Conservation (phyloP, 257 asterid species). For the Solanum rostratum region DNA sequence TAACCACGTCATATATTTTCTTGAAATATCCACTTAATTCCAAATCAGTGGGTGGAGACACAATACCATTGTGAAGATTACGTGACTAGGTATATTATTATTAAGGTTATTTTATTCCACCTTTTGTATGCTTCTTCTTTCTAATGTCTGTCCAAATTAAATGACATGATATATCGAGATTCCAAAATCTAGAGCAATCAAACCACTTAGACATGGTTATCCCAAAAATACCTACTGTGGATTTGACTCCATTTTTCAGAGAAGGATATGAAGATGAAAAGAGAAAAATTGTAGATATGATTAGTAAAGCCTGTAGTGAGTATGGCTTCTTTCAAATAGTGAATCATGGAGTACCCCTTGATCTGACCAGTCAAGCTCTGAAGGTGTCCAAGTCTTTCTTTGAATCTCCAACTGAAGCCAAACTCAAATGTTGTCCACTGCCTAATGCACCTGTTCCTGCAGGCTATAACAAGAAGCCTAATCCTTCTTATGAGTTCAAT, state of each 20-base stretch:
- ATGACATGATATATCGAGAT: background rate
- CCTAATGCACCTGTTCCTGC: slow-evolving; percentile 32
- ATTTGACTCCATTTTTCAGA: slow-evolving; percentile 28
- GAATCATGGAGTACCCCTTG: slow-evolving; percentile 40
- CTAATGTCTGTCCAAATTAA: background rate
- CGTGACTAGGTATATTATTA: too few relatives aligned
- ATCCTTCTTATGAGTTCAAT: slow-evolving; percentile 24
- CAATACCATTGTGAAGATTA: background rate
- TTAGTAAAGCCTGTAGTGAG: slow-evolving; percentile 29
- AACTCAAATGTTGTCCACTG: slow-evolving; percentile 16
- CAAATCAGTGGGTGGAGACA: background rate
- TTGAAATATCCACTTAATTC: background rate
- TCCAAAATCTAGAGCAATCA: background rate
- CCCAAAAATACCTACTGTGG: slow-evolving; percentile 30
- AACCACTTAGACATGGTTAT: background rate
- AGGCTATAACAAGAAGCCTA: slow-evolving; percentile 42
- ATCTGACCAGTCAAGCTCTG: slow-evolving; percentile 24
- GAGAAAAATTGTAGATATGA: slow-evolving; percentile 11
- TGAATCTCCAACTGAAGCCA: slow-evolving; percentile 22
- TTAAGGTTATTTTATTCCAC: too few relatives aligned
- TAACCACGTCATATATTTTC: background rate
- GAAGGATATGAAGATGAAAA: slow-evolving; percentile 13
- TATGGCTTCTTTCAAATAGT: slow-evolving; percentile 37
- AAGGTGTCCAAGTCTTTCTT: slow-evolving; percentile 24
- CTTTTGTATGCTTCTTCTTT: background rate